Conservation (phyloP, 2,329 filamentous ascomycete species). For the Emmonsiellopsis sp. region DNA sequence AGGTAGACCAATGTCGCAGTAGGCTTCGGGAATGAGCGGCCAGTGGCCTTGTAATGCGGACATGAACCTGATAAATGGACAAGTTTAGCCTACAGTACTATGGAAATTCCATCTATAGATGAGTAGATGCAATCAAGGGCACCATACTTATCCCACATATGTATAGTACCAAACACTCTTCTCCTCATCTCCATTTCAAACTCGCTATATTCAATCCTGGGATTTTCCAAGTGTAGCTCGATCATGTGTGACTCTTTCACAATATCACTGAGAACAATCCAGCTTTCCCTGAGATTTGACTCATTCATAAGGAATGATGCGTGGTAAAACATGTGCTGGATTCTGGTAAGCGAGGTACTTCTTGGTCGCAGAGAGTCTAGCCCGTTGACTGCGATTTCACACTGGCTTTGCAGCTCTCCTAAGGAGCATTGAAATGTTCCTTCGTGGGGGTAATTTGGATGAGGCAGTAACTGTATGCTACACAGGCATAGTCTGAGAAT, state of each 20-base stretch:
- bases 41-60: neutral
- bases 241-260: neutral
- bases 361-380: slow-evolving; percentile 1
- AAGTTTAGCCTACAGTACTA: neutral
- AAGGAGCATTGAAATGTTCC: neutral
- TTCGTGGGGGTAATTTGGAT: slow-evolving; percentile 3
- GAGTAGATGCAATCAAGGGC: neutral
- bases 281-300: slow-evolving; percentile 1
- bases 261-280: neutral
- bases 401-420: neutral
- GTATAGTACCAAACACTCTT: neutral
- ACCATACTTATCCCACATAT: slow-evolving; percentile 4
- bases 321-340: slow-evolving; percentile 1
- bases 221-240: slow-evolving; percentile 1
- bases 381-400: neutral
- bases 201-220: neutral
- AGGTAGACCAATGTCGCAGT: neutral
- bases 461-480: neutral
- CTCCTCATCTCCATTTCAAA: slow-evolving; percentile 3
- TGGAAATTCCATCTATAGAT: neutral
- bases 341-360: neutral
- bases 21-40: neutral
- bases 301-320: neutral
- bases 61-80: neutral
- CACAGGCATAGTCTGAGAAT: neutral